phyloP scores from a whole-genome alignment of 208 protist species.

The Leishmania major region DNA sequence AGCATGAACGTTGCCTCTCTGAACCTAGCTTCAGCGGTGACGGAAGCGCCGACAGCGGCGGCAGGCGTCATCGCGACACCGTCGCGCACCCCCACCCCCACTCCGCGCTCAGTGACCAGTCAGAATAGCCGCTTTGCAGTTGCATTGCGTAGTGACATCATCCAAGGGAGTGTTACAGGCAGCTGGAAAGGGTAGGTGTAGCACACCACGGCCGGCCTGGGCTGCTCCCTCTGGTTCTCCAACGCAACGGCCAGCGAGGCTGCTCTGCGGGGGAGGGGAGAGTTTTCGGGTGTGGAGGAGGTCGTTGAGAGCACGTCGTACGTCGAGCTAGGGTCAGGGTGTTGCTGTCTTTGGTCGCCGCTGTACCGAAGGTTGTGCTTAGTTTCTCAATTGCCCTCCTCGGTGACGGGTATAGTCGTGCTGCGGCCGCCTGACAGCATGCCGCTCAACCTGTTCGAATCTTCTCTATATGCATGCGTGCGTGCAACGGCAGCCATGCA shows the following conservation, averaged over 20 bases:
- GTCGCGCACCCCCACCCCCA: neutral
- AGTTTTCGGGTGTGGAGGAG: neutral
- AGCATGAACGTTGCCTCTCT: neutral
- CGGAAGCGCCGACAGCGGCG: neutral
- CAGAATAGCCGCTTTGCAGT: neutral
- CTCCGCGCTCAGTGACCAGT: neutral
- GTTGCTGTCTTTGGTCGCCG: neutral
- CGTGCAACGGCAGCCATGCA: neutral
- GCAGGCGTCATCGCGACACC: neutral
- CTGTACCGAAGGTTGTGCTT: neutral
- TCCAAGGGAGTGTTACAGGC: neutral
- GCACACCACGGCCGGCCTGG: slow-evolving; percentile 10
- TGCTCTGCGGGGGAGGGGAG: neutral
- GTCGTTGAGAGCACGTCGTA: neutral
- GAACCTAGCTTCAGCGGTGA: slow-evolving; percentile 21
- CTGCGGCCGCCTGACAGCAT: neutral
- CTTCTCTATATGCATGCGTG: neutral
- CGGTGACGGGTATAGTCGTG: neutral
- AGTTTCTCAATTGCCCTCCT: neutral
- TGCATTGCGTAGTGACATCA: neutral
- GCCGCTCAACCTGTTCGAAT: neutral
- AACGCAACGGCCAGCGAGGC: slow-evolving; percentile 1
- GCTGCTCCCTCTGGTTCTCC: slow-evolving; percentile 14
- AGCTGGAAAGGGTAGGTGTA: slow-evolving; percentile 10
- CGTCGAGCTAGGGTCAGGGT: neutral